Evolutionary conservation across 2,329 filamentous ascomycete species (phyloP), one percentile per base, ranked within the genome.

Genomic region (Neodidymelliopsis sp.): DNA sequence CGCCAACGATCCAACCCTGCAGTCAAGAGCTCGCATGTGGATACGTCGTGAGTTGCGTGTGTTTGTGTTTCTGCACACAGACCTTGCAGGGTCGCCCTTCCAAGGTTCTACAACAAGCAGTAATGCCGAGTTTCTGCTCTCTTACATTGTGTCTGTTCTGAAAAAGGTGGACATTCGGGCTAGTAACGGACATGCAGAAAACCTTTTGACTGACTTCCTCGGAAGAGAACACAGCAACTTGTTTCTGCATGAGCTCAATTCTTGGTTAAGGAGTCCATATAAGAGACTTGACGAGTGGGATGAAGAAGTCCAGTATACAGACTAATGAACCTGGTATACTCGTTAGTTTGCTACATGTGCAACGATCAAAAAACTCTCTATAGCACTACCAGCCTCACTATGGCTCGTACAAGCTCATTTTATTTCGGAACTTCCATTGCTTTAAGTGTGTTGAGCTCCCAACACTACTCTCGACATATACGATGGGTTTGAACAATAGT

Each of bases 181-280:
- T 4, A 90, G 88, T 54, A 81, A 82, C 28, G 91, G 91, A 0
- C 84, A 89, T 61, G 90, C 91, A 0, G 90, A 94, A 67, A 85
- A 90, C 30, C 81, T 96, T 73, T 70, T 97, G 27, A 77, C 83
- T 16, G 90, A 94, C 37, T 94, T 91, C 57, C 66, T 97, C 4
- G 91, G 91, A 0, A 78, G 85, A 45, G 83, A 87, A 13, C 84
- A 91, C 69, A 84, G 90, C 2, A 78, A 80, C 13, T 71, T 96
- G 28, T 90, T 97, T 58, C 73, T 96, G 50, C 93, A 97, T 73
- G 93, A 97, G 74, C 72, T 97, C 52, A 82, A 87, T 53, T 83
- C 85, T 9, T 97, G 90, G 85, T 73, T 97, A 59, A 81, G 90
- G 47, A 96, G 91, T 70, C 91, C 92, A 0, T 93, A 84, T 63